Conservation (phyloP, 192 early-diverging fungal genomes). For the Mortierella hygrophila region DNA sequence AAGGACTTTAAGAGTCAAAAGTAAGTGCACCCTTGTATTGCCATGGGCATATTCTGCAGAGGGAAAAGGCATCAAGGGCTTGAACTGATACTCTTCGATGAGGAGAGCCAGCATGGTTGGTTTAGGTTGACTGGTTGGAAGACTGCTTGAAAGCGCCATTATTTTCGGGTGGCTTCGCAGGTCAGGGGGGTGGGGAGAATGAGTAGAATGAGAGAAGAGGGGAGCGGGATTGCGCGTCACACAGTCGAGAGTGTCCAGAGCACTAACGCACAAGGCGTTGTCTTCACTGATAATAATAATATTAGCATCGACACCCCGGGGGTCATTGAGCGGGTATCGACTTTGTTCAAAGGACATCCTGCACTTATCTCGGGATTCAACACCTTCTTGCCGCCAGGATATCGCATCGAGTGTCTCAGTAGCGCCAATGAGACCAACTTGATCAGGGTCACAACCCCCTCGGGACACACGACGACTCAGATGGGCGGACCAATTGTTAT, state of each 20-base stretch:
- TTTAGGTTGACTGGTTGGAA: not conserved
- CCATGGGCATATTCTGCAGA: not conserved
- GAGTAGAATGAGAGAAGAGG: not conserved
- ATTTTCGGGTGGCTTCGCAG: constrained; percentile 10
- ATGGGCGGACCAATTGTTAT: constrained; percentile 59
- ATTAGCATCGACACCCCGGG: constrained; percentile 93
- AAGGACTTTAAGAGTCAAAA: constrained; percentile 98
- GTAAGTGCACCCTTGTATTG: constrained; percentile 60
- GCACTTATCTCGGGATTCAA: constrained; percentile 97
- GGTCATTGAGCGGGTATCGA: constrained; percentile 97
- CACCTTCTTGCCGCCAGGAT: constrained; percentile 98
- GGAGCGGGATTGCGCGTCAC: constrained; percentile 2
- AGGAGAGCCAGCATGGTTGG: not conserved
- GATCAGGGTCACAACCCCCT: constrained; percentile 92
- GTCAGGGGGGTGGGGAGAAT: constrained; percentile 5
- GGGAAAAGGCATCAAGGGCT: not conserved
- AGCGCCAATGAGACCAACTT: constrained; percentile 80
- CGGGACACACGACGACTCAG: constrained; percentile 70
- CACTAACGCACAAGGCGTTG: not conserved
- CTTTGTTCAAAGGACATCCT: constrained; percentile 92
- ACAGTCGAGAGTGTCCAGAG: not conserved
- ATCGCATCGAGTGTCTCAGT: constrained; percentile 91
- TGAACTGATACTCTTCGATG: too few relatives aligned
- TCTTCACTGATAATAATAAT: not conserved
- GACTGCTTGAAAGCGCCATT: constrained; percentile 7